Base-by-base conservation (phyloP, 1,284 basidiomycete genomes). In the Gymnopus androsaceus region DNA sequence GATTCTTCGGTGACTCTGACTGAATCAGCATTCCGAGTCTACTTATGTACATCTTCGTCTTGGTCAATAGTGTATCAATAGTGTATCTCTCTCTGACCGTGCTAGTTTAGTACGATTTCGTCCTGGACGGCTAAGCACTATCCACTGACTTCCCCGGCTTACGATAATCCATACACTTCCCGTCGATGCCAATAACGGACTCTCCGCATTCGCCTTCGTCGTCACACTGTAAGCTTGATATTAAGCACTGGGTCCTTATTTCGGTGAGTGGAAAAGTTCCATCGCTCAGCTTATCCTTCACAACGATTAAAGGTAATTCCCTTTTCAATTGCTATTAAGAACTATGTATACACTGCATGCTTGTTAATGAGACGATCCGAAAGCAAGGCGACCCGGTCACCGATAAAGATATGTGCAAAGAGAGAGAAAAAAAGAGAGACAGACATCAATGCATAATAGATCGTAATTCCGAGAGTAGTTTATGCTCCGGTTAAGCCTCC, bases 191-290 rank as follows among this genome's bases (percentile, higher is more conserved):
- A 4, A 55, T 51, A 40, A 51, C 40, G 15, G 79, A 72, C 55
- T 85, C 70, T 38, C 90, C 90, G 23, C 79, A 62, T 46, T 74
- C 75, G 69, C 92, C 85, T 74, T 86, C 87, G 78, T 83, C n/a
- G n/a, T n/a, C n/a, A n/a, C n/a, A n/a, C n/a, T n/a, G n/a, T n/a
- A n/a, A n/a, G n/a, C n/a, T n/a, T n/a, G n/a, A n/a, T n/a, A n/a
- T n/a, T n/a, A n/a, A n/a, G n/a, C n/a, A n/a, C n/a, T n/a, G n/a
- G n/a, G n/a, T n/a, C n/a, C n/a, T n/a, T n/a, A n/a, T n/a, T n/a
- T n/a, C n/a, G n/a, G n/a, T n/a, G n/a, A n/a, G n/a, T n/a, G n/a
- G n/a, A n/a, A n/a, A n/a, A n/a, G n/a, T n/a, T n/a, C n/a, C n/a
- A n/a, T n/a, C n/a, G n/a, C n/a, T n/a, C n/a, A n/a, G n/a, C n/a